Evolutionary conservation across 2,329 filamentous ascomycete genomes (phyloP), one percentile per base, ranked within the genome.

Genomic region (Talaromyces atroroseus): DNA sequence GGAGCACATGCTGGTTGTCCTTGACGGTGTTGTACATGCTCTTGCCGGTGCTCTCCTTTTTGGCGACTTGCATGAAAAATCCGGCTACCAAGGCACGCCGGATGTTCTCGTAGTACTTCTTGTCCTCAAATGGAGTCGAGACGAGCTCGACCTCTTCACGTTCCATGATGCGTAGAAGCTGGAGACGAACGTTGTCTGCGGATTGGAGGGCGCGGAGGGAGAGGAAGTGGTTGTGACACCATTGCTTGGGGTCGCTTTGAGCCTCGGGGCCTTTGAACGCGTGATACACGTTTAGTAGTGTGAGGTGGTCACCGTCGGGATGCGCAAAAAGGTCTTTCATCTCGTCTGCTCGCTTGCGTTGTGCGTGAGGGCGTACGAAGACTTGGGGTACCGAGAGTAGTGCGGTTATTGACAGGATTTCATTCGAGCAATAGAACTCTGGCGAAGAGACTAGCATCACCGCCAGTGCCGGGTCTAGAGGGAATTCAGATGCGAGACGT

Each of bases 1-100:
- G 82, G 65, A 96, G 80, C 47, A 99, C 94, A 48, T 84, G 88
- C 76, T 97, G 92, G 67, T 96, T 89, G 57, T 99, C 95, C 78
- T 97, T 99, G 71, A 99, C 87, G 1, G 94, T 99, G 61, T 87
- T 85, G 76, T 99, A 99, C 44, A 89, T 84, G 59, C 63, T 74
- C 80, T 97, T 97, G 68, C 89, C 89, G 29, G 83, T 86, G 52
- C 83, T 84, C 68, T 97, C 91, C 70, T 88, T 90, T 84, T 95
- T 96, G 58, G 94, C 95, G 21, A 97, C 90, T 72, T 99, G 94
- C 94, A 99, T 99, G 81, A 99, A 99, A 81, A 99, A 99, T 34
- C 95, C 94, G 0, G 92, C 83, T 12, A 96, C 87, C 14, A 99
- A 82, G 8, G 94, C 92, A 38, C 91, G 86, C 46, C 92, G 89